Evolutionary conservation across 805 yeast genomes (phyloP), one percentile per base, ranked within the genome.

Genomic region (Yamadazyma sp.): DNA sequence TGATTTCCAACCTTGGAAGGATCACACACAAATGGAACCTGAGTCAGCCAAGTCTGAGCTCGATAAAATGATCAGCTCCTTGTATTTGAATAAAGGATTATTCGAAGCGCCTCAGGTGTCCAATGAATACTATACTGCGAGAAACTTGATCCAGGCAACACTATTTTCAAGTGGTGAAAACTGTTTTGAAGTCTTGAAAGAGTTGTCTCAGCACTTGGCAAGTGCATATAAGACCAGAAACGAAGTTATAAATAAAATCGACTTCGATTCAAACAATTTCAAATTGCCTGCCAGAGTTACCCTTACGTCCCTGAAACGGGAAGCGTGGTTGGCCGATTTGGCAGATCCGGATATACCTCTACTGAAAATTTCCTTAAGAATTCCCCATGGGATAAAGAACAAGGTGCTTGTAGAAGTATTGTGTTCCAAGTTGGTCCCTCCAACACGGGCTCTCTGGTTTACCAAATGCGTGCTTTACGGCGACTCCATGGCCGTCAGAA

Each of bases 201-300:
- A 67, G 38, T 52, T 69, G 13, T 61, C 68, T 9, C 61, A 54
- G 38, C 68, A 66, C 41, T 52, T 69, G 26, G 55, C 70, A 7
- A 56, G 58, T 28, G 64, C 66, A 2, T 67, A 64, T 37, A 53
- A 54, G 37, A 55, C 64, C 8, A 43, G 74, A 28, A 66, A 66
- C 38, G 71, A 67, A 29, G 55, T 54, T 18, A 66, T 67, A 38
- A 68, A 68, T 42, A 65, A 66, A 42, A 62, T 68, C 40, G 48
- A 50, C 28, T 48, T 34, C 35, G 58, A 51, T n/a, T 54, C 67
- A 16, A 61, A 64, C 35, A 56, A 52, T 5, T 86, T 80, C 62
- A 81, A 77, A 45, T 85, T 91, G 5, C 95, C 95, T 1, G 90
- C 95, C 9, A 68, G 96, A 45, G 95, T 91, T 18, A 91, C 96